Conservation (phyloP, 192 early-diverging fungal genomes). For the Ambispora gerdemannii region DNA sequence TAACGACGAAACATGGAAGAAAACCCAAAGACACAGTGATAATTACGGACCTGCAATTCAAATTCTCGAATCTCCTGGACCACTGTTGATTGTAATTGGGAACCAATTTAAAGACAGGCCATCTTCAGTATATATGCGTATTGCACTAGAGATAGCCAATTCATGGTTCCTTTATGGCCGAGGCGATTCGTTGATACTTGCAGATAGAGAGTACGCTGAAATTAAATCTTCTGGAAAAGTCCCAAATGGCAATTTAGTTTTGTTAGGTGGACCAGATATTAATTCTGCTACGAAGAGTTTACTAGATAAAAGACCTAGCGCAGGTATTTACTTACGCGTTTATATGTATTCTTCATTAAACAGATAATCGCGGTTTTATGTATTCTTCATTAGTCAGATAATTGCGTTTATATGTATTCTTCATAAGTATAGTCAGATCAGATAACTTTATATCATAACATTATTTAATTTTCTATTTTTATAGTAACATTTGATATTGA, state of each 20-base stretch:
- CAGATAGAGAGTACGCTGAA: conserved; percentile 51
- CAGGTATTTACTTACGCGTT: too few relatives aligned
- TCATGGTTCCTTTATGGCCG: conserved; percentile 66
- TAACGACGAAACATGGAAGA: conserved; percentile 26
- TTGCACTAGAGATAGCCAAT: conserved; percentile 42
- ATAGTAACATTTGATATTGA: conserved; percentile 47
- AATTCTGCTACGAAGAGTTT: conserved; percentile 49
- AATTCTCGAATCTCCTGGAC: conserved; percentile 43
- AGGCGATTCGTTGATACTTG: conserved; percentile 57
- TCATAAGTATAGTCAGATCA: too few relatives aligned
- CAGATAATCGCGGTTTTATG: too few relatives aligned
- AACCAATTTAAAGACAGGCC: not conserved
- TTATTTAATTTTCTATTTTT: not conserved
- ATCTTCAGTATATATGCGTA: not conserved
- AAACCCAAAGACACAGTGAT: conserved; percentile 50
- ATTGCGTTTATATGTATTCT: too few relatives aligned
- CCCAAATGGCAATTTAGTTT: conserved; percentile 50
- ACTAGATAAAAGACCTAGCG: conserved; percentile 33
- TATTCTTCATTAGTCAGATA: too few relatives aligned
- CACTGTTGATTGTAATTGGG: conserved; percentile 50
- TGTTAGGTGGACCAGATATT: conserved; percentile 59
- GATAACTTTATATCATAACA: not conserved
- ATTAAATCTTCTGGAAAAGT: not conserved
- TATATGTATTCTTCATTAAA: too few relatives aligned
- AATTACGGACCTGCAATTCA: conserved; percentile 63